Conservation (phyloP, 257 asterid genomes). For the Ehretia macrophylla region DNA sequence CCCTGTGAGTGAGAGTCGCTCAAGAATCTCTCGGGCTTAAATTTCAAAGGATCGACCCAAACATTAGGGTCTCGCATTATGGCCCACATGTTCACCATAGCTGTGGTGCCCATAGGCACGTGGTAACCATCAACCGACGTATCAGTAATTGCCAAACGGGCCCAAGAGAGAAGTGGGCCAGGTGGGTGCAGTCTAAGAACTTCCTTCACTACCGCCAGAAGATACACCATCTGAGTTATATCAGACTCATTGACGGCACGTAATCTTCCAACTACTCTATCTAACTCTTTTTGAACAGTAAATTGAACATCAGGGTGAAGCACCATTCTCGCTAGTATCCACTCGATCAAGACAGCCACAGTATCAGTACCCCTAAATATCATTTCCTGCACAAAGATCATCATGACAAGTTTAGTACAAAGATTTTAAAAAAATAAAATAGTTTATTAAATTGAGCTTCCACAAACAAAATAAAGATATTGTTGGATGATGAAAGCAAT, state of each 20-base stretch:
- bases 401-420: background rate
- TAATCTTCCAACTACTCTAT: conserved; percentile 44
- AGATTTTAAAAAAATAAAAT: background rate
- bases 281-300: conserved; percentile 59
- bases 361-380: conserved; percentile 89
- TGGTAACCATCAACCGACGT: conserved; percentile 53
- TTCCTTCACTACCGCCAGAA: conserved; percentile 73
- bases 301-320: conserved; percentile 58
- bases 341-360: conserved; percentile 62
- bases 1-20: background rate
- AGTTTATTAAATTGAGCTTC: background rate
- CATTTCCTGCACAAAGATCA: conserved; percentile 54
- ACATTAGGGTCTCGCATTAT: conserved; percentile 54
- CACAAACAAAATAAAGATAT: background rate
- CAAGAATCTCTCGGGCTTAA: conserved; percentile 63
- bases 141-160: conserved; percentile 62
- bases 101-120: conserved; percentile 72
- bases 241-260: conserved; percentile 50
- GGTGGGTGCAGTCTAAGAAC: conserved; percentile 78
- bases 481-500: conserved; percentile 12
- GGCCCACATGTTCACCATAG: conserved; percentile 96
- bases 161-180: conserved; percentile 88
- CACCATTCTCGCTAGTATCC: conserved; percentile 76
- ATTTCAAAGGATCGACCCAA: conserved; percentile 52
- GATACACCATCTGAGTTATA: conserved; percentile 39